A percentile compares a stretch with the other conserved stretches of the same genome.
phyloP scores from a whole-genome alignment of 228 moss, liverwort and hornwort species.

The Sphagnum fallax region DNA sequence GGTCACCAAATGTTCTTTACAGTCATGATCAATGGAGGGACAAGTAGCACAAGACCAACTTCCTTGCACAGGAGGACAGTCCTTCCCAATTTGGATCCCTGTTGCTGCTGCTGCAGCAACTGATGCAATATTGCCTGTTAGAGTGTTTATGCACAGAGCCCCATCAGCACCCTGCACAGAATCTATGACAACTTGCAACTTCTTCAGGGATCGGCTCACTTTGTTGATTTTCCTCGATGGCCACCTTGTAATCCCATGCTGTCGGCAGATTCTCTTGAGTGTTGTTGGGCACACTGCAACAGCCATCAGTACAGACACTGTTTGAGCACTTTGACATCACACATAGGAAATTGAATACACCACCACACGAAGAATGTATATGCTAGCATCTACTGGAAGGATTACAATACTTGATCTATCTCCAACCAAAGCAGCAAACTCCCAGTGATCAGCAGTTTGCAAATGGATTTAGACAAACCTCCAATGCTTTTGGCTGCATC shows the following conservation, averaged over 20 bases:
- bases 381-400: too few species aligned
- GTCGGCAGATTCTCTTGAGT: conserved; percentile 90
- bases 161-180: conserved; percentile 98
- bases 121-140: conserved; percentile 57
- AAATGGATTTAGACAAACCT: conserved; percentile 26
- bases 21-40: neutral
- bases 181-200: conserved; percentile 91
- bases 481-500: conserved; percentile 73
- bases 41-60: conserved; percentile 43
- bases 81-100: conserved; percentile 43
- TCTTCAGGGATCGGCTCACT: conserved; percentile 94
- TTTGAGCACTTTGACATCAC: conserved; percentile 17
- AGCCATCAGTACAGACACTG: conserved; percentile 17
- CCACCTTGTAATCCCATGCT: conserved; percentile 97
- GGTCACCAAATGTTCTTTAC: neutral
- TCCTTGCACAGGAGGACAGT: conserved; percentile 26
- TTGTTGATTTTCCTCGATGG: conserved; percentile 98
- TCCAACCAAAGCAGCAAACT: too few species aligned
- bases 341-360: too few species aligned
- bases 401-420: too few species aligned
- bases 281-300: conserved; percentile 96
- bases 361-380: too few species aligned
- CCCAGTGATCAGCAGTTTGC: too few species aligned
- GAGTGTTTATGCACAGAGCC: conserved; percentile 84
- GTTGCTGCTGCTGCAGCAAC: conserved; percentile 42